phyloP scores from a whole-genome alignment of 495 filamentous ascomycete species.

The Opeltia flavorubescens region DNA sequence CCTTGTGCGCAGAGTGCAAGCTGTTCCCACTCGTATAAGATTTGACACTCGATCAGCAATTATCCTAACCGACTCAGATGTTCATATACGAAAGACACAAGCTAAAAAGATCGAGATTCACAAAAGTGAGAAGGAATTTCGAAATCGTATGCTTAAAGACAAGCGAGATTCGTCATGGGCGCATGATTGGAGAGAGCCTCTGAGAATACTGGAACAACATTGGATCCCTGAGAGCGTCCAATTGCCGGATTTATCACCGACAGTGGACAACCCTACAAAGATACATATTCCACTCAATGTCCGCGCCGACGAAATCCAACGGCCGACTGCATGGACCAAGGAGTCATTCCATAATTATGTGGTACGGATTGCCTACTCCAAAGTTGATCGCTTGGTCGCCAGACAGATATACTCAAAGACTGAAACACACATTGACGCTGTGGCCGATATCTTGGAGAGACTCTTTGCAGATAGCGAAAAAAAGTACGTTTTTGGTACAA shows the following conservation, averaged over 20 bases:
- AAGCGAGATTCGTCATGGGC: constrained; percentile 1
- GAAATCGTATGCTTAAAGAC: constrained; percentile 9
- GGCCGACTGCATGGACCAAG: neutral
- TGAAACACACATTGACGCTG: constrained; percentile 5
- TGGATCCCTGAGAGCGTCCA: neutral
- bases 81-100: neutral
- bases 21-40: neutral
- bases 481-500: neutral
- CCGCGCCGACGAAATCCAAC: neutral
- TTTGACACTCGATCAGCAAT: neutral
- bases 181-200: constrained; percentile 12
- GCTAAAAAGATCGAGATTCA: neutral
- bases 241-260: neutral
- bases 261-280: neutral
- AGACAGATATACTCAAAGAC: neutral
- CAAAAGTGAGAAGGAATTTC: constrained; percentile 7
- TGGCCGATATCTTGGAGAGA: constrained; percentile 4
- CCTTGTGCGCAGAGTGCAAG: neutral
- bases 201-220: constrained; percentile 2
- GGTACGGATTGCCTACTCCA: neutral
- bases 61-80: too few relatives aligned
- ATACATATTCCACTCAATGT: neutral
- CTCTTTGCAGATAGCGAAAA: constrained; percentile 1
- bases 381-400: neutral
- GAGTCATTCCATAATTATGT: neutral